These are phyloP conservation scores for Tolypocladium paradoxum DNA, from an alignment of 2,329 filamentous ascomycete genomes.

Conservation along the genomic window DNA sequence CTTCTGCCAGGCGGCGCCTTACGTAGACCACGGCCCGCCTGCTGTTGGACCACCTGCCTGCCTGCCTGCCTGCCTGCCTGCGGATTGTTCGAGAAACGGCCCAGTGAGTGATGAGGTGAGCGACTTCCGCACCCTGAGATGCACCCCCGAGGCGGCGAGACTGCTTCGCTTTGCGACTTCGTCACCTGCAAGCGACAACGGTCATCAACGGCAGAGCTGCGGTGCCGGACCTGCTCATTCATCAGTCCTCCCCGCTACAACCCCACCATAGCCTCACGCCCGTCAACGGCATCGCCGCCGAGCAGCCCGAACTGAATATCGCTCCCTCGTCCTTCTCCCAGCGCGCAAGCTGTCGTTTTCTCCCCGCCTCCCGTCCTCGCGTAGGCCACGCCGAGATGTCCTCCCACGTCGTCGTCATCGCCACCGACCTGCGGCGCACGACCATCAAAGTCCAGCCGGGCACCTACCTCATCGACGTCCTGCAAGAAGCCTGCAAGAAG, in stretches of 20 bases:
- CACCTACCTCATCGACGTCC: slow-evolving; percentile 73
- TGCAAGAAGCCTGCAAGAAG: slow-evolving; percentile 80
- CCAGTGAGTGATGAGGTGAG: neutral
- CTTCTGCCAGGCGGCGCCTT: slow-evolving; percentile 3
- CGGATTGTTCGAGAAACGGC: neutral
- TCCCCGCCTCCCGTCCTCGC: neutral
- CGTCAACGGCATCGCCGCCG: neutral
- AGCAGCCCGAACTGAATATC: neutral
- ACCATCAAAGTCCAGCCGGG: slow-evolving; percentile 74
- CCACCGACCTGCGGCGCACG: slow-evolving; percentile 64
- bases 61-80: too few relatives aligned
- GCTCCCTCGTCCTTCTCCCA: neutral
- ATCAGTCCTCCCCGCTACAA: neutral
- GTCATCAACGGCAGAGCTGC: neutral
- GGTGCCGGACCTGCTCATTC: neutral
- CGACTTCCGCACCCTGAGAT: neutral
- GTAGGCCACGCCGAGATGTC: slow-evolving; percentile 47
- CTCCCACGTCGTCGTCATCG: slow-evolving; percentile 79
- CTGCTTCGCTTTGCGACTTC: neutral
- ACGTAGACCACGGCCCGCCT: slow-evolving; percentile 1
- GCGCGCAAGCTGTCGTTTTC: neutral
- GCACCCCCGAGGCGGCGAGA: neutral
- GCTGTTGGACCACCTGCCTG: too few relatives aligned
- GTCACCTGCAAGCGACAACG: neutral
- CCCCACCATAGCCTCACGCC: neutral